Evolutionary conservation across 306 rosid genomes (phyloP), one percentile per base, ranked within the genome.

Genomic region (Acmispon strigosus): DNA sequence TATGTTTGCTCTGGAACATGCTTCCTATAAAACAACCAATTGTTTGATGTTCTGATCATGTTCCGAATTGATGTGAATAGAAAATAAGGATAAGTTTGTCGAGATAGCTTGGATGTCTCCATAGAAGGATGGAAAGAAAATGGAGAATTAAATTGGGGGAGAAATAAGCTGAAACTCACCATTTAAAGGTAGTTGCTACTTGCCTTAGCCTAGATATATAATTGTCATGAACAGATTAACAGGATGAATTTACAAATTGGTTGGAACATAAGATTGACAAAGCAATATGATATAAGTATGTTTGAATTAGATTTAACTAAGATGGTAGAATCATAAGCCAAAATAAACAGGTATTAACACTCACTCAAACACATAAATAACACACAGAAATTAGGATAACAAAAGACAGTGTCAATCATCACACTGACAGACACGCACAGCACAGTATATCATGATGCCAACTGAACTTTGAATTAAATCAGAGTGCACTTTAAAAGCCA

Each of bases 391-490:
- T 62, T 17, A 39, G 70, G 44, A 61, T 61, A 70, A 62, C 62
- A 14, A 37, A 49, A 62, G 63, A 49, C n/a, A 51, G n/a, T 45
- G 47, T 4, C 78, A 73, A 24, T 10, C 34, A 64, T 42, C 39
- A 29, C 42, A 32, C 18, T 16, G 13, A 54, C 72, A 49, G 34
- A 73, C 49, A 52, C 52, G 43, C 78, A 24, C 18, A 11, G 16
- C 16, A 62, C 20, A 27, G 34, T 27, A 22, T 22, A 41, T 52
- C 41, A 74, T 18, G 45, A 34, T 66, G 45, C 34, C 53, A 75
- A 32, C 53, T 56, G 63, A 75, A 75, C 34, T 32, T 56, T 7
- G 20, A 66, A 42, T 19, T 27, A 50, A 60, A 60, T 76, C 58
- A 9, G 42, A 24, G 58, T 60, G 66, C 62, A 17, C 6, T 17